phyloP scores from a whole-genome alignment of 345 rosid species.

The Gossypium bickii region DNA sequence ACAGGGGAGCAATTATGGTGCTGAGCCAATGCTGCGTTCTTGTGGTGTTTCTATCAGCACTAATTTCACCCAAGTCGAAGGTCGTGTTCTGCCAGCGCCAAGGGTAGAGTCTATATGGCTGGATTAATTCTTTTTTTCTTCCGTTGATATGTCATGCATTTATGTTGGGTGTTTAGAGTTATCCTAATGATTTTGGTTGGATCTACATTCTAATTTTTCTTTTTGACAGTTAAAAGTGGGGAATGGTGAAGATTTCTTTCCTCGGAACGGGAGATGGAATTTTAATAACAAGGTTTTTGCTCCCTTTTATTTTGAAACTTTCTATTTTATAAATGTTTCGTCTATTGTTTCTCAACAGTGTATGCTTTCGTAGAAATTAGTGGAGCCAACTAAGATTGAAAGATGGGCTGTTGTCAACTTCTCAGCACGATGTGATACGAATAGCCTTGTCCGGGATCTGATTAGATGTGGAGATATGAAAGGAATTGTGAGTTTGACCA shows the following conservation, averaged over 20 bases:
- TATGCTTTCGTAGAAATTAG: slow-evolving; percentile 52
- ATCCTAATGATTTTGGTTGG: background rate
- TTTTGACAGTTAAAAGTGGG: slow-evolving; percentile 71
- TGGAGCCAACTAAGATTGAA: slow-evolving; percentile 61
- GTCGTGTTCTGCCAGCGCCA: slow-evolving; percentile 80
- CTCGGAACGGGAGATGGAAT: slow-evolving; percentile 89
- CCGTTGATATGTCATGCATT: background rate
- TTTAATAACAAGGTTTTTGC: slow-evolving; percentile 69
- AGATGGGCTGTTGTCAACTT: slow-evolving; percentile 88
- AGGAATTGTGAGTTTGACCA: slow-evolving; percentile 66
- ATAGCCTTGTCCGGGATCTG: slow-evolving; percentile 52
- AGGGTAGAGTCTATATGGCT: slow-evolving; percentile 33
- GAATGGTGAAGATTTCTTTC: slow-evolving; percentile 69
- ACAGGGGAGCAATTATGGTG: slow-evolving; percentile 55
- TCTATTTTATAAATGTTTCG: background rate
- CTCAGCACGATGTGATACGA: slow-evolving; percentile 72
- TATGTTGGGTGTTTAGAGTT: background rate
- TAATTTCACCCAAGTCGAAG: slow-evolving; percentile 72
- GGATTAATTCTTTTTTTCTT: background rate
- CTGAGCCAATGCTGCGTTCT: slow-evolving; percentile 64
- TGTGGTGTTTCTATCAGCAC: slow-evolving; percentile 64
- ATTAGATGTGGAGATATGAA: slow-evolving; percentile 65
- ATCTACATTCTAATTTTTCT: slow-evolving; percentile 6
- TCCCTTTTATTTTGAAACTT: background rate
- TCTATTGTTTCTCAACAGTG: slow-evolving; percentile 15